These are phyloP conservation scores for Antrodiella citrinella DNA, from an alignment of 768 basidiomycete species.

Conservation along the genomic window DNA sequence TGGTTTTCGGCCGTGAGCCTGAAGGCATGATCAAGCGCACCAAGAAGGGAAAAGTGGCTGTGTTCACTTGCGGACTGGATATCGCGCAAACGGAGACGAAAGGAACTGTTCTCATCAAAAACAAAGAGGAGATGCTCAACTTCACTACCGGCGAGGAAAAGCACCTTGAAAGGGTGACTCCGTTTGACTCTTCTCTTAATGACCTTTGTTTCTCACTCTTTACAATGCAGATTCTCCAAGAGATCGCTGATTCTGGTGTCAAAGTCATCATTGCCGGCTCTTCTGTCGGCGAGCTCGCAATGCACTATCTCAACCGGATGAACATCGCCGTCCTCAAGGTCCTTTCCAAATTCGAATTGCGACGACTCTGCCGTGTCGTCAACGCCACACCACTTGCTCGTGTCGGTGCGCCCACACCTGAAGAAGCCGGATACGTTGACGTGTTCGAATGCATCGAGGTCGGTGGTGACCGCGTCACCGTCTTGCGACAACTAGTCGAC, in stretches of 20 bases:
- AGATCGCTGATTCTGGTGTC: conserved; percentile 93
- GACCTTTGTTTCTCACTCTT: conserved; percentile 2
- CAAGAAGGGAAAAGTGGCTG: conserved; percentile 83
- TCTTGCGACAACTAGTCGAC: conserved; percentile 72
- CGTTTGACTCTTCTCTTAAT: background rate
- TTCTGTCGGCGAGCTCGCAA: conserved; percentile 87
- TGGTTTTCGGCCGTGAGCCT: conserved; percentile 96
- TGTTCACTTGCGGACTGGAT: conserved; percentile 90
- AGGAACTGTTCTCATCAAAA: conserved; percentile 94
- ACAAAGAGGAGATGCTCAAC: conserved; percentile 93
- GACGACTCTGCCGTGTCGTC: conserved; percentile 89
- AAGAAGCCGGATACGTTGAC: conserved; percentile 92
- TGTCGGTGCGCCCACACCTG: conserved; percentile 90
- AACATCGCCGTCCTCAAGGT: conserved; percentile 95
- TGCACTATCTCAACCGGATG: conserved; percentile 94
- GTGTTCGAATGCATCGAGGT: conserved; percentile 94
- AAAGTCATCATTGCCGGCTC: conserved; percentile 92
- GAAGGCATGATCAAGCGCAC: conserved; percentile 86
- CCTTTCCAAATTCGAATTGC: conserved; percentile 95
- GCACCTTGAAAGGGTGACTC: conserved; percentile 77
- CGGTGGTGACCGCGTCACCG: conserved; percentile 96
- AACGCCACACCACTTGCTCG: conserved; percentile 95
- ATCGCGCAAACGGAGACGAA: conserved; percentile 97
- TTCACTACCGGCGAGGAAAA: conserved; percentile 96
- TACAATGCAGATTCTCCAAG: conserved; percentile 80